A percentile compares a stretch with the other conserved stretches of the same genome.
Conservation (phyloP, 2,329 filamentous ascomycete genomes). For the Achaetomium macrosporum region DNA sequence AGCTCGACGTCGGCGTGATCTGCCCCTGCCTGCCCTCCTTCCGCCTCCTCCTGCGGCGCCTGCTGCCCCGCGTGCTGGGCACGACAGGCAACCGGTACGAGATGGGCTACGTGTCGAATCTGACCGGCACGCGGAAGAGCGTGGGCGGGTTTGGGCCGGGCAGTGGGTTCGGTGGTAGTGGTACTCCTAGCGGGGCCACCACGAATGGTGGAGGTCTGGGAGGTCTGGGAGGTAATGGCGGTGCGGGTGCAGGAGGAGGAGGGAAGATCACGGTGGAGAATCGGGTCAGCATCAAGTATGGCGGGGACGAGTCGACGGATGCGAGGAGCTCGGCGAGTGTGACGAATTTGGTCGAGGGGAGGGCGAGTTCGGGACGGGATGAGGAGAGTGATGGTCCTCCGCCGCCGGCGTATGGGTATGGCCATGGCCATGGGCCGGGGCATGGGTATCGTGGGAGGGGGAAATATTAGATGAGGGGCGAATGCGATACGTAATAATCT, state of each 20-base stretch:
- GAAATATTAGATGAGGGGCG: neutral
- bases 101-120: slow-evolving; percentile 13
- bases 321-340: slow-evolving; percentile 13
- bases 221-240: neutral
- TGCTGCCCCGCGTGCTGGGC: slow-evolving; percentile 16
- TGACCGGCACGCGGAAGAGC: slow-evolving; percentile 2
- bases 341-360: slow-evolving; percentile 10
- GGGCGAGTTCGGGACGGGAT: neutral
- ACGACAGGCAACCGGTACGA: slow-evolving; percentile 16
- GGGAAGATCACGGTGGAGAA: slow-evolving; percentile 7
- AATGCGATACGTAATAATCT: too few relatives aligned
- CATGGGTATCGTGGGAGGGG: neutral
- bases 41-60: slow-evolving; percentile 19
- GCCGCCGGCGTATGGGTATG: neutral
- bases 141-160: neutral
- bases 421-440: too few relatives aligned
- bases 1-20: slow-evolving; percentile 24
- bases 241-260: neutral
- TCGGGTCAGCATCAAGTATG: slow-evolving; percentile 3
- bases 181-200: too few relatives aligned
- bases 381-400: neutral
- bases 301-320: neutral
- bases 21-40: slow-evolving; percentile 23
- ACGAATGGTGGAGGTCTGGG: neutral
- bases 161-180: too few relatives aligned